A percentile compares a stretch with the other conserved stretches of the same genome.
These are phyloP conservation scores for Russula sp. DNA, from an alignment of 768 basidiomycete genomes.

Conservation along the genomic window DNA sequence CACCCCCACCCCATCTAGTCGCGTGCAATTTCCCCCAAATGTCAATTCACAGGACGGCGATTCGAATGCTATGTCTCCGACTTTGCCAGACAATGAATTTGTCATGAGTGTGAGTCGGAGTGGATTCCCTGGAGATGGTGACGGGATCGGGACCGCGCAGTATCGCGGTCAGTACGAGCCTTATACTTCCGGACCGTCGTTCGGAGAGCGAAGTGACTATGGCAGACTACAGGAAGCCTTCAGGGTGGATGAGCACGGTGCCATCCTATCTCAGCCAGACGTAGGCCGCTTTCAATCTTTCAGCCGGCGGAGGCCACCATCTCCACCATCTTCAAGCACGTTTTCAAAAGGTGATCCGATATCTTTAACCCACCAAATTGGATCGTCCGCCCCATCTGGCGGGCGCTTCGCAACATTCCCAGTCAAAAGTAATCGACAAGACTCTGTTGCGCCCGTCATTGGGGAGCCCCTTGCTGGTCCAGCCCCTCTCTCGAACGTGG, in stretches of 20 bases:
- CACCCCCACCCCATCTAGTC: conserved; percentile 29
- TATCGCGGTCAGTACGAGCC: background rate
- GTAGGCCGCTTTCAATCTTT: background rate
- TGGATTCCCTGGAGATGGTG: background rate
- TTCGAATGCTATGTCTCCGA: background rate
- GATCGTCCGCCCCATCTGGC: conserved; percentile 24
- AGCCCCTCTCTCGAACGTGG: conserved; percentile 16
- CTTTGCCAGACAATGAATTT: background rate
- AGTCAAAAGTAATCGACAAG: conserved; percentile 33
- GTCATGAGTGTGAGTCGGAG: background rate
- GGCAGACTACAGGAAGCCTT: background rate
- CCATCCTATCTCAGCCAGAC: background rate
- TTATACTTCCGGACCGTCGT: background rate
- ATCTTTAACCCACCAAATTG: conserved; percentile 2
- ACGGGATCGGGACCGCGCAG: background rate
- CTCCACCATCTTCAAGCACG: background rate
- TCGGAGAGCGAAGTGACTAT: background rate
- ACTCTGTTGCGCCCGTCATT: conserved; percentile 10
- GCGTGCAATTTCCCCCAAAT: conserved; percentile 4
- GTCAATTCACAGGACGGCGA: background rate
- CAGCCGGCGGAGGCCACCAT: background rate
- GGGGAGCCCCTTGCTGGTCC: conserved; percentile 14
- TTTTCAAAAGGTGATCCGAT: background rate
- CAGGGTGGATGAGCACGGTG: conserved; percentile 5
- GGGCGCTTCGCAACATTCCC: conserved; percentile 67